phyloP scores from a whole-genome alignment of 345 rosid species.

The Bruguiera sexangula region DNA sequence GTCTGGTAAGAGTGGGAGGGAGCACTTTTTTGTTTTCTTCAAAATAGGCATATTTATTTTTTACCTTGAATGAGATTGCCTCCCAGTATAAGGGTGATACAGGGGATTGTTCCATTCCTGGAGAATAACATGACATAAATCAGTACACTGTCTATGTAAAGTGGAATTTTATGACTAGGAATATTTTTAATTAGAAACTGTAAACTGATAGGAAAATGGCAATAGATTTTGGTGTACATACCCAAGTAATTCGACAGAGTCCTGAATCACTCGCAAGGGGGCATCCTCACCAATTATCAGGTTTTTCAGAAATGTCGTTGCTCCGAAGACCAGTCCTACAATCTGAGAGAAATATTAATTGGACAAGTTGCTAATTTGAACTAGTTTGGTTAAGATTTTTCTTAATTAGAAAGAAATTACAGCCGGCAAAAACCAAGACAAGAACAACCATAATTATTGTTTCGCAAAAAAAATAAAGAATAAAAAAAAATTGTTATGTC shows the following conservation, averaged over 20 bases:
- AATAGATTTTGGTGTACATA: slow-evolving; percentile 15
- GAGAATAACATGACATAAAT: neutral
- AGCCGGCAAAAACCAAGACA: no score
- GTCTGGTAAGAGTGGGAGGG: no score
- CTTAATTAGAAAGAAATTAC: no score
- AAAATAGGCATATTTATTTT: neutral
- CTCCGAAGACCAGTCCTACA: slow-evolving; percentile 72
- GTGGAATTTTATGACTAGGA: neutral
- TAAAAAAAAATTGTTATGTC: neutral
- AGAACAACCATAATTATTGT: no score
- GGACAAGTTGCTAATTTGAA: neutral
- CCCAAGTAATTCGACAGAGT: slow-evolving; percentile 83
- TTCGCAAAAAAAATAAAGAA: neutral
- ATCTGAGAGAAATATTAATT: slow-evolving; percentile 38
- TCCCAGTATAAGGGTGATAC: slow-evolving; percentile 83
- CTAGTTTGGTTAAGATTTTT: neutral
- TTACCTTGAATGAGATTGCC: slow-evolving; percentile 93
- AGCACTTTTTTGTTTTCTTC: neutral
- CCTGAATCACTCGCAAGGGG: slow-evolving; percentile 68
- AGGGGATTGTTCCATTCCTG: slow-evolving; percentile 91
- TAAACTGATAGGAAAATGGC: no score
- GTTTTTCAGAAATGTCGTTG: slow-evolving; percentile 58
- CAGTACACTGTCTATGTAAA: slow-evolving; percentile 4
- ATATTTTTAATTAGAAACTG: neutral
- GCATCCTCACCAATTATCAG: slow-evolving; percentile 72